Evolutionary conservation across 257 asterid genomes (phyloP).

Genomic region (Solanum pinnatisectum): DNA sequence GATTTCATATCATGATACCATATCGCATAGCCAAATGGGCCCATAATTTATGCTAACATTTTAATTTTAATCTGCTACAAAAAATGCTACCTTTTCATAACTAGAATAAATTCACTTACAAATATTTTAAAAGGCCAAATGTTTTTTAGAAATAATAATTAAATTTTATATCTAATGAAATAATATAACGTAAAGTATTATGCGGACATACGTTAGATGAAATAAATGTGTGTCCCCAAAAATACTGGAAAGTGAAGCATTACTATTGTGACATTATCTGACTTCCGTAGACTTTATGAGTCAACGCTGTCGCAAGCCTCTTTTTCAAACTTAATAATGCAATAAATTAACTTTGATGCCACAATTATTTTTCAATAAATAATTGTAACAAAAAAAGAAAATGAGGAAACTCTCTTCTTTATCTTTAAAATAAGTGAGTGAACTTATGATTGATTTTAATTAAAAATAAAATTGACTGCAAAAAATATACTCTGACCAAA

Average conservation of each 20-base stretch:
- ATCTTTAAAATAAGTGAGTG: not conserved
- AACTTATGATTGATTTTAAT: not conserved
- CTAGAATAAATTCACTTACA: not conserved
- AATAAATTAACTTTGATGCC: constrained; percentile 3
- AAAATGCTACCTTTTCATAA: not conserved
- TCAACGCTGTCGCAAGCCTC: constrained; percentile 65
- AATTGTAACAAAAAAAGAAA: not conserved
- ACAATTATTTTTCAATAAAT: not conserved
- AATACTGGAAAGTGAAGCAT: not conserved
- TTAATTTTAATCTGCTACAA: no score
- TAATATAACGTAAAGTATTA: no score
- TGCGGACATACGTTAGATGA: not conserved
- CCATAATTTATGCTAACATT: no score
- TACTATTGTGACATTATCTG: not conserved
- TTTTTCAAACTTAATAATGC: constrained; percentile 42
- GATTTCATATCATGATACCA: no score
- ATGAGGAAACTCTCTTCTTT: not conserved
- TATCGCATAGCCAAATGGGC: no score
- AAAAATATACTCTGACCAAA: not conserved
- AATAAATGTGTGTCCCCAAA: not conserved
- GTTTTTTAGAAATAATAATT: no score
- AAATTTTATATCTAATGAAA: no score
- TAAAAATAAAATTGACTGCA: not conserved
- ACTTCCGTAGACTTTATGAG: constrained; percentile 46
- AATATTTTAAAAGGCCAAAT: no score